phyloP scores from a whole-genome alignment of 331 rosid genomes.

The Erythrophleum ivorense region DNA sequence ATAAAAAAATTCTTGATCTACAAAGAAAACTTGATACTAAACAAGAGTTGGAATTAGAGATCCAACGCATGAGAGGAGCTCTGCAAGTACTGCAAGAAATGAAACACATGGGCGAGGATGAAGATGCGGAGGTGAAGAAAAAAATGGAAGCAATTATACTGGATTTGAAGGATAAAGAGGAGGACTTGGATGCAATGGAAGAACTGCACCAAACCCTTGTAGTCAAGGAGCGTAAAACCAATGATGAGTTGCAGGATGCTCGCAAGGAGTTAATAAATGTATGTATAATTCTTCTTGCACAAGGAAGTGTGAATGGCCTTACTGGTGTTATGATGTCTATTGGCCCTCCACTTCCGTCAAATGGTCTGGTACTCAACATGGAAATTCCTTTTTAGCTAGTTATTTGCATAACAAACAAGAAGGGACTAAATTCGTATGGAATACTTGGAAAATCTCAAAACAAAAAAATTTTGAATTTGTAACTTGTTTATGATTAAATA shows the following conservation, averaged over 20 bases:
- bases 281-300: slow-evolving; percentile 15
- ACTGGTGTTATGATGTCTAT: neutral
- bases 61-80: slow-evolving; percentile 74
- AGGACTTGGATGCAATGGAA: slow-evolving; percentile 57
- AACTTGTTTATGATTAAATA: neutral
- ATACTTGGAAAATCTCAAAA: neutral
- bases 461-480: neutral
- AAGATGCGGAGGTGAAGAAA: slow-evolving; percentile 55
- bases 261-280: slow-evolving; percentile 73
- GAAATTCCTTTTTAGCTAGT: neutral
- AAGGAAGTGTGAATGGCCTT: neutral
- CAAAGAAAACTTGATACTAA: slow-evolving; percentile 73
- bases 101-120: slow-evolving; percentile 74
- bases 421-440: neutral
- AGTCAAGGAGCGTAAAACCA: slow-evolving; percentile 69
- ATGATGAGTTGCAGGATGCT: slow-evolving; percentile 88
- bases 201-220: slow-evolving; percentile 59
- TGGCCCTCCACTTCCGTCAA: neutral
- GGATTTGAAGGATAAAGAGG: slow-evolving; percentile 65
- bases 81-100: slow-evolving; percentile 62
- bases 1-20: slow-evolving; percentile 56
- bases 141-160: slow-evolving; percentile 54
- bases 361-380: neutral
- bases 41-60: slow-evolving; percentile 69
- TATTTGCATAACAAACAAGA: neutral